phyloP scores from a whole-genome alignment of 129 eudicot species.

The Erigeron canadensis region DNA sequence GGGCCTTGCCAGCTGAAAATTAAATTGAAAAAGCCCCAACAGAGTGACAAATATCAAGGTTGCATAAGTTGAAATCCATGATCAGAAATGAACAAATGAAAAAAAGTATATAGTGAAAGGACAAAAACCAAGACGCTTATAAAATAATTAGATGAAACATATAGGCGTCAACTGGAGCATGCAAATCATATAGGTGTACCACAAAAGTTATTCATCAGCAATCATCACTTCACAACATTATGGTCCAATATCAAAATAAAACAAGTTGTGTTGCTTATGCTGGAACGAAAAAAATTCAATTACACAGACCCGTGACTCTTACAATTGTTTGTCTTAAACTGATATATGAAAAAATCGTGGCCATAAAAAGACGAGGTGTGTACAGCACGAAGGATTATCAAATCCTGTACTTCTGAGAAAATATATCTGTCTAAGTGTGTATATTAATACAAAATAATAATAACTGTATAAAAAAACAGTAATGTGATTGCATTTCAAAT shows the following conservation, averaged over 20 bases:
- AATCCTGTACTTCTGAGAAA: not conserved
- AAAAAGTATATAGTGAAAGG: not conserved
- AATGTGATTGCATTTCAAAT: not conserved
- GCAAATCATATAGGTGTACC: not conserved
- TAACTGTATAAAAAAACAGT: not conserved
- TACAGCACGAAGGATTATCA: not conserved
- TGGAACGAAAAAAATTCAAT: not conserved
- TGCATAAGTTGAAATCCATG: constrained; percentile 5
- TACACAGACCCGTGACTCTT: not conserved
- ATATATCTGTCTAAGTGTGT: no score
- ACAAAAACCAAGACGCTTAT: not conserved
- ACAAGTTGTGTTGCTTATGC: not conserved
- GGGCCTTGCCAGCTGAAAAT: constrained; percentile 66
- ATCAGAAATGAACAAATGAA: not conserved
- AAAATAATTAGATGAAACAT: not conserved
- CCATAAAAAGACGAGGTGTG: not conserved
- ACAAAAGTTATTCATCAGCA: not conserved
- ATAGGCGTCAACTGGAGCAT: not conserved
- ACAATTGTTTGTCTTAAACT: not conserved
- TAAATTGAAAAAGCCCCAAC: constrained; percentile 85
- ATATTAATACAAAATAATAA: no score
- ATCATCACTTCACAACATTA: no score
- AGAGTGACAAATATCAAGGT: constrained; percentile 14
- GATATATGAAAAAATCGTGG: not conserved
- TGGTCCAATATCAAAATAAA: not conserved